Evolutionary conservation across 257 asterid genomes (phyloP).

Genomic region (Solanum chmielewskii): DNA sequence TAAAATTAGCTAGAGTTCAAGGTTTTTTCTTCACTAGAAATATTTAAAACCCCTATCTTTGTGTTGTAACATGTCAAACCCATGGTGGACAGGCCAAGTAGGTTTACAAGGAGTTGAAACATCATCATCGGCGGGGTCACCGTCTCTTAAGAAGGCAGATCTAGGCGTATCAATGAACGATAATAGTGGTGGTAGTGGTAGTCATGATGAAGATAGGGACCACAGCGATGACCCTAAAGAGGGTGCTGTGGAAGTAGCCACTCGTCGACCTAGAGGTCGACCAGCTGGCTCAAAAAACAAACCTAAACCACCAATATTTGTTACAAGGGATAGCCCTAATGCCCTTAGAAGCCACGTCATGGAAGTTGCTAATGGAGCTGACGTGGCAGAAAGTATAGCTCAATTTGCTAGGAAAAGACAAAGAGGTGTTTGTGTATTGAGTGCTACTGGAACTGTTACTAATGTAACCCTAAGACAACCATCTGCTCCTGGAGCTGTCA

Average conservation of each 20-base stretch:
- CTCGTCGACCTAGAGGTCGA: slow-evolving; percentile 44
- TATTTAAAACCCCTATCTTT: not conserved
- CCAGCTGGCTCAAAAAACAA: slow-evolving; percentile 62
- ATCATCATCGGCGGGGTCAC: slow-evolving; percentile 17
- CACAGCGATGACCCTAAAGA: slow-evolving; percentile 40
- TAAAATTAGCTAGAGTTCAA: not conserved
- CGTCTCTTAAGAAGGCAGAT: slow-evolving; percentile 36
- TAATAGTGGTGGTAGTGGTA: slow-evolving; percentile 11
- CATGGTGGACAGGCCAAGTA: slow-evolving; percentile 60
- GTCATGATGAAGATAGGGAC: slow-evolving; percentile 23
- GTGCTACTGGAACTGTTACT: slow-evolving; percentile 51
- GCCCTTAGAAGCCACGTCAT: slow-evolving; percentile 55
- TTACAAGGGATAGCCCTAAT: slow-evolving; percentile 60
- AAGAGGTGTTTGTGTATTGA: slow-evolving; percentile 51
- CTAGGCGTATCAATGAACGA: slow-evolving; percentile 37
- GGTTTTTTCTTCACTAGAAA: not conserved
- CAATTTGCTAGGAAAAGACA: slow-evolving; percentile 50
- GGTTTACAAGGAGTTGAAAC: slow-evolving; percentile 36
- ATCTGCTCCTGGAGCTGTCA: slow-evolving; percentile 43
- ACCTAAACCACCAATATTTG: slow-evolving; percentile 53
- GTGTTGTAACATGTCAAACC: slow-evolving; percentile 30
- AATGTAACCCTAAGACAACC: slow-evolving; percentile 56
- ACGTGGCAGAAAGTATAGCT: slow-evolving; percentile 53
- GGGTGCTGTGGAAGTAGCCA: slow-evolving; percentile 40
- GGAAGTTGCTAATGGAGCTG: slow-evolving; percentile 54